Conservation (phyloP, 495 filamentous ascomycete species). For the Lentithecium fluviatile region DNA sequence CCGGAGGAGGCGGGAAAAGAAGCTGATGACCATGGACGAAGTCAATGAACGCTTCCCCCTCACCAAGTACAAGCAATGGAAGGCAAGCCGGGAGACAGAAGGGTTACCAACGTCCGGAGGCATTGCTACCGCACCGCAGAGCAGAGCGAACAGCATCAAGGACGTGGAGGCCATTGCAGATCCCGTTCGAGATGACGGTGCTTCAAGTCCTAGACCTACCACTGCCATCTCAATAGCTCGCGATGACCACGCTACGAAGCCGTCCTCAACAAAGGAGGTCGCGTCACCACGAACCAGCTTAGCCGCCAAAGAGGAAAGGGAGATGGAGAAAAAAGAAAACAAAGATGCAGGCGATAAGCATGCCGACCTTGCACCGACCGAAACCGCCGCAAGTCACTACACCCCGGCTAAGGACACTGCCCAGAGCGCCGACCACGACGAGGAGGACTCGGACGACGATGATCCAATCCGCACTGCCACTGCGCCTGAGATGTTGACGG, state of each 20-base stretch:
- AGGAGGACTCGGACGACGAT: conserved; percentile 71
- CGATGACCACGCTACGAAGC: conserved; percentile 29
- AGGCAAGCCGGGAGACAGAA: conserved; percentile 74
- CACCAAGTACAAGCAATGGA: conserved; percentile 94
- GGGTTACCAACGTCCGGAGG: conserved; percentile 84
- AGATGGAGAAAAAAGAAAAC: neutral
- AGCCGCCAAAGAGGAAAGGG: conserved; percentile 12
- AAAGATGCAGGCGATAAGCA: conserved; percentile 6
- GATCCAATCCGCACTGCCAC: conserved; percentile 81
- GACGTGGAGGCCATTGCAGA: conserved; percentile 57
- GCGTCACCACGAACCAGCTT: conserved; percentile 6
- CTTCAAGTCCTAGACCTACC: conserved; percentile 33
- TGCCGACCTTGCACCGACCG: conserved; percentile 6
- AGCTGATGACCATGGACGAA: conserved; percentile 97
- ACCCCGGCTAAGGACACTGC: conserved; percentile 14
- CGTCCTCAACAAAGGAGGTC: conserved; percentile 14
- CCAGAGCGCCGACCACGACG: conserved; percentile 40
- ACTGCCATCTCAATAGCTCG: conserved; percentile 37
- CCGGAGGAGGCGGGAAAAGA: conserved; percentile 87
- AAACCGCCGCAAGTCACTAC: conserved; percentile 28
- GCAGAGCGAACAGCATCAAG: conserved; percentile 65
- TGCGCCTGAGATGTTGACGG: conserved; percentile 75
- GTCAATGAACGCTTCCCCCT: conserved; percentile 96
- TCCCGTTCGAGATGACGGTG: conserved; percentile 42
- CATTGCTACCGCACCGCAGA: conserved; percentile 67